Evolutionary conservation across 2,329 filamentous ascomycete species (phyloP), one percentile per base, ranked within the genome.

Genomic region (Fusarium sp.): DNA sequence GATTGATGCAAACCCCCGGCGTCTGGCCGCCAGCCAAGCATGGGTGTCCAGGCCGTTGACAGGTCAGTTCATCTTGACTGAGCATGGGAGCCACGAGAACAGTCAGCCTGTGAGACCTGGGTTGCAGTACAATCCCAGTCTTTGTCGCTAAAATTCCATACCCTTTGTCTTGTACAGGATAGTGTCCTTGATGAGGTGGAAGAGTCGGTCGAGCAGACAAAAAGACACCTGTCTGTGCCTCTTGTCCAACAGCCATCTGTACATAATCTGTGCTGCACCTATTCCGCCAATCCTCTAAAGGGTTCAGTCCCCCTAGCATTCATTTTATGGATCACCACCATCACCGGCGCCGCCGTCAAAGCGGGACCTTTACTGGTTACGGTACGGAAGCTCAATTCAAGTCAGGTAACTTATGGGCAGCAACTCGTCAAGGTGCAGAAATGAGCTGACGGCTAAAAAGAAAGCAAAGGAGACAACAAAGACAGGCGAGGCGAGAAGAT

Each of bases 31-130:
- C 65, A 62, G 67, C 54, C 53, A 65, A 70, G 39, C 71, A 76
- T 77, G 74, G 74, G 56, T 77, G 58, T 57, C 62, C 44, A 53
- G 56, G 38, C 68, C 53, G 28, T 72, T 76, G 75, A 77, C 76
- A 78, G 69, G 72, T 64, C 73, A 70, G 53, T 50, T 55, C 63
- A 63, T 67, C 62, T 75, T 60, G 42, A 71, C 64, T 50, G 38
- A 67, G 64, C 76, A 78, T 78, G 76, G 76, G 74, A 78, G 75
- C 76, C 76, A 78, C 75, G 76, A 78, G 76, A 69, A 62, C 54
- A 69, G 66, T 70, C 72, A 60, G 61, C 71, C 71, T 72, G 63
- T 75, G 50, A 69, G 65, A 75, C 72, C 32, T 75, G 58, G 30
- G 30, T 22, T 55, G 32, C 32, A 55, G 26, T 45, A 47, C 58